Percentiles rank a stretch among this genome's conserved stretches.
These are phyloP conservation scores for Ophiocordyceps camponoti-rufipedis DNA, from an alignment of 2,329 filamentous ascomycete species.

Conservation along the genomic window DNA sequence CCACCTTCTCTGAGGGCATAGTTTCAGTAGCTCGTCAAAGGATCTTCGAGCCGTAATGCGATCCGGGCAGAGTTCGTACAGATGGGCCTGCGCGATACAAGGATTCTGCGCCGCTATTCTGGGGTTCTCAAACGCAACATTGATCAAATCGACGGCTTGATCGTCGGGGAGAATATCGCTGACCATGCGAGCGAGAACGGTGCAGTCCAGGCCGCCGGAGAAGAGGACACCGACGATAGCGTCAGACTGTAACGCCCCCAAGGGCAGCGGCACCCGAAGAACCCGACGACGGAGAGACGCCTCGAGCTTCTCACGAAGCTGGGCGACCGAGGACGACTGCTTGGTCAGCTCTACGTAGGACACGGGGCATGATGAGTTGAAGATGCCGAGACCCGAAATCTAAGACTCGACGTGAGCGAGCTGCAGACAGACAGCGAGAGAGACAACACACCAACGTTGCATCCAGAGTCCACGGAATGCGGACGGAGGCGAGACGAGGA, in stretches of 20 bases:
- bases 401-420: slow-evolving; percentile 8
- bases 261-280: slow-evolving; percentile 43
- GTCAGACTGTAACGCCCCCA: slow-evolving; percentile 15
- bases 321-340: slow-evolving; percentile 28
- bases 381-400: slow-evolving; percentile 34
- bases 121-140: slow-evolving; percentile 94
- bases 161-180: slow-evolving; percentile 54
- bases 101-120: slow-evolving; percentile 42
- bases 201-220: slow-evolving; percentile 88
- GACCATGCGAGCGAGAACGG: slow-evolving; percentile 61
- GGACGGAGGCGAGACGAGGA: slow-evolving; percentile 4
- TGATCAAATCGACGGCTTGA: slow-evolving; percentile 71
- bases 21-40: slow-evolving; percentile 49
- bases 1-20: slow-evolving; percentile 59
- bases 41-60: slow-evolving; percentile 71
- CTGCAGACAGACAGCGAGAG: background rate
- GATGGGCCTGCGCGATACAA: slow-evolving; percentile 10
- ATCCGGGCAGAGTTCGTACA: slow-evolving; percentile 79
- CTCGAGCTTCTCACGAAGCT: slow-evolving; percentile 34
- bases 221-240: slow-evolving; percentile 64
- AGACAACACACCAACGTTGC: slow-evolving; percentile 25
- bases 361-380: slow-evolving; percentile 27
- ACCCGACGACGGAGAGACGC: slow-evolving; percentile 48
- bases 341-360: slow-evolving; percentile 6
- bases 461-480: slow-evolving; percentile 15